Percentiles rank a stretch among this genome's conserved stretches.
phyloP scores from a whole-genome alignment of 352 stramenopile genomes.

The Phytophthora fragariae region DNA sequence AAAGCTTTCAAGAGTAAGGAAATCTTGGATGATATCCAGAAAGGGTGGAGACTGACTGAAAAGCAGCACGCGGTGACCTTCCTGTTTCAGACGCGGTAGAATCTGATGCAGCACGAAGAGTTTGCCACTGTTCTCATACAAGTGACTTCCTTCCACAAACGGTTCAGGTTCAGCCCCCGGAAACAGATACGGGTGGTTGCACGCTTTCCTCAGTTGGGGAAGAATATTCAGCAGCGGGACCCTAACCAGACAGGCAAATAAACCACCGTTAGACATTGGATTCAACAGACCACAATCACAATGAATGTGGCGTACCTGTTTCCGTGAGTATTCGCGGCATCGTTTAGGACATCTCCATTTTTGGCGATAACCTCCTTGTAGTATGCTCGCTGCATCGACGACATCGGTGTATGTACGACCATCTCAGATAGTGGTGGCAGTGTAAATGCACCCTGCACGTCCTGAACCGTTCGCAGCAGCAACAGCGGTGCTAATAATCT shows the following conservation, averaged over 20 bases:
- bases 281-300: neutral
- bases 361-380: conserved; percentile 84
- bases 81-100: conserved; percentile 74
- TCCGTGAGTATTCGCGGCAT: conserved; percentile 37
- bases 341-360: conserved; percentile 67
- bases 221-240: conserved; percentile 97
- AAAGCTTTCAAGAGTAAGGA: conserved; percentile 74
- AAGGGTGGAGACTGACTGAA: conserved; percentile 82
- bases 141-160: conserved; percentile 73
- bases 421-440: conserved; percentile 79
- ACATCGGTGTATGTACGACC: conserved; percentile 79
- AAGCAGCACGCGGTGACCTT: conserved; percentile 89
- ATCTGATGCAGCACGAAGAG: conserved; percentile 89
- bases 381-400: conserved; percentile 81
- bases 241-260: conserved; percentile 29
- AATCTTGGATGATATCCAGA: conserved; percentile 86
- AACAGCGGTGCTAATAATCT: conserved; percentile 66
- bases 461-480: conserved; percentile 69
- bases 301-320: conserved; percentile 24
- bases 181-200: conserved; percentile 95
- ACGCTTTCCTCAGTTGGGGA: conserved; percentile 92
- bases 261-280: conserved; percentile 10
- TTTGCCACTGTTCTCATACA: conserved; percentile 84
- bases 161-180: conserved; percentile 75
- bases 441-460: conserved; percentile 75